Conservation (phyloP, 192 early-diverging fungal genomes). For the Coemansia sp. region DNA sequence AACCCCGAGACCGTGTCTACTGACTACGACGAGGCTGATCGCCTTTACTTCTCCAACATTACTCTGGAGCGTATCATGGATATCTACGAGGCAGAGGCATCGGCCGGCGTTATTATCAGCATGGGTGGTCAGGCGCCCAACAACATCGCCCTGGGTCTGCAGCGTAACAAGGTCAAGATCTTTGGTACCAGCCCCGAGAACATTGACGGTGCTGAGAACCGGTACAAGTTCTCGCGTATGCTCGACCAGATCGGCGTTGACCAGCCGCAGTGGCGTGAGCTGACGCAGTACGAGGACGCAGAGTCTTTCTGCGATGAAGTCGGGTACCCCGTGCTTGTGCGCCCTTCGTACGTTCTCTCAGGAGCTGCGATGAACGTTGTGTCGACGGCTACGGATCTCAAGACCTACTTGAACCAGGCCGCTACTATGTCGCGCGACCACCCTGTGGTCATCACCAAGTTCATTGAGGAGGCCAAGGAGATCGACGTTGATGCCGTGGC, state of each 20-base stretch:
- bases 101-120: conserved; percentile 86
- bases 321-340: conserved; percentile 92
- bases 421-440: conserved; percentile 89
- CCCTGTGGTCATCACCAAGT: conserved; percentile 98
- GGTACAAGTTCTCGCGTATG: conserved; percentile 98
- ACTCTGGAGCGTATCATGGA: conserved; percentile 92
- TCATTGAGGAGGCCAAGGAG: conserved; percentile 97
- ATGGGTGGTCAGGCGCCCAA: conserved; percentile 98
- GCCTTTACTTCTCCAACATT: conserved; percentile 96
- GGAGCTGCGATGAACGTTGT: conserved; percentile 99
- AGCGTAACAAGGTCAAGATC: conserved; percentile 89
- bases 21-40: conserved; percentile 97
- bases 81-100: conserved; percentile 91
- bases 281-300: conserved; percentile 86
- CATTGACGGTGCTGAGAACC: conserved; percentile 96
- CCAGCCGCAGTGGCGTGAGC: conserved; percentile 96
- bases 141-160: conserved; percentile 92
- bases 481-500: conserved; percentile 99
- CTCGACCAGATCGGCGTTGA: conserved; percentile 95
- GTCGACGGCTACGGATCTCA: conserved; percentile 78
- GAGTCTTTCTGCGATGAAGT: conserved; percentile 82
- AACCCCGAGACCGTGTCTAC: conserved; percentile 99
- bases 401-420: conserved; percentile 84
- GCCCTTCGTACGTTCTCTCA: conserved; percentile 97
- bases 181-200: conserved; percentile 95